Evolutionary conservation across 129 eudicot species (phyloP), one percentile per base, ranked within the genome.

Genomic region (Glebionis coronaria): DNA sequence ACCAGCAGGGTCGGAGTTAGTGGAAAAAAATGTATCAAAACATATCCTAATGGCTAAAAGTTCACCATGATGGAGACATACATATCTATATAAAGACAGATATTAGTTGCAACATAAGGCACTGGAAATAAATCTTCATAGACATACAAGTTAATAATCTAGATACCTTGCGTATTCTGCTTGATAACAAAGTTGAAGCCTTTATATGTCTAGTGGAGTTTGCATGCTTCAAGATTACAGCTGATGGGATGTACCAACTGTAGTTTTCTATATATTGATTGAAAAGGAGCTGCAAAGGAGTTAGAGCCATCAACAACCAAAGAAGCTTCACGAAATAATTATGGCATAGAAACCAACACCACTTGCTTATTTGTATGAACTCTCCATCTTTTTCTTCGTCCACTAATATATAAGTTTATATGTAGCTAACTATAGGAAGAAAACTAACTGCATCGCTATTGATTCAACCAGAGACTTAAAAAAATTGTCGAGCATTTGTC

Each of bases 201-300:
- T 54, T 67, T 64, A 74, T 6, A 35, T 35, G 8, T 52, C 59
- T 67, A 76, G 70, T 73, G 68, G 73, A 19, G 51, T 60, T 44
- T 63, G 80, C 76, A 47, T 69, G 80, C 73, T 69, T 65, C 35
- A 61, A 70, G 55, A 74, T 47, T 76, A 52, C 68, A 59, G 62
- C 40, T n/a, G n/a, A n/a, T n/a, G n/a, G 25, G 25, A 23, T 23
- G 25, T n/a, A n/a, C 1, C 25, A 23, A 23, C 25, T 23, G 25
- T 23, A 23, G 25, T 23, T 23, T 23, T 23, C 25, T 23, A 23
- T 23, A 23, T 23, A 23, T 23, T 23, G 25, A 23, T 1, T 23
- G 25, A 23, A n/a, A n/a, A n/a, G n/a, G n/a, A 53, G 74, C 54
- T 76, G 44, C 70, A 40, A 50, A 23, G 68, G 52, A 66, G 53